These are phyloP conservation scores for Zygotorulaspora florentina DNA, from an alignment of 805 yeast species.

Conservation along the genomic window DNA sequence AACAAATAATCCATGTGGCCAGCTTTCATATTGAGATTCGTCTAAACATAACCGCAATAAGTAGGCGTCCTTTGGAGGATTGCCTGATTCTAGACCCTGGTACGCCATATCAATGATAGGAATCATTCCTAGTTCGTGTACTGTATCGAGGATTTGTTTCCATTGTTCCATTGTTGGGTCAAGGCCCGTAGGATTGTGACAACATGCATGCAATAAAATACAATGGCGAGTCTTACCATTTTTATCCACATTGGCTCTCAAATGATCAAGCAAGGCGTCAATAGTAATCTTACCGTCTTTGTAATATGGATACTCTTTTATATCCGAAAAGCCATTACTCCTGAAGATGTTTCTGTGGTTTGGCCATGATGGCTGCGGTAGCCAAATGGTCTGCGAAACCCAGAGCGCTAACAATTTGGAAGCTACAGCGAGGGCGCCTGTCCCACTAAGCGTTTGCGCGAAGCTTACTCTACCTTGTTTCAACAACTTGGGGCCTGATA, in stretches of 20 bases:
- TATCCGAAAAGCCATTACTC: slow-evolving; percentile 58
- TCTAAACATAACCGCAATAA: slow-evolving; percentile 40
- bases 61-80: slow-evolving; percentile 66
- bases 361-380: slow-evolving; percentile 93
- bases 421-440: slow-evolving; percentile 86
- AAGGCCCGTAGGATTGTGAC: slow-evolving; percentile 95
- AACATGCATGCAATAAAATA: slow-evolving; percentile 84
- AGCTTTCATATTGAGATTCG: slow-evolving; percentile 33
- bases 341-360: slow-evolving; percentile 79
- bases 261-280: slow-evolving; percentile 56
- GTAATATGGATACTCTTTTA: slow-evolving; percentile 69
- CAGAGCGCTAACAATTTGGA: slow-evolving; percentile 66
- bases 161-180: slow-evolving; percentile 81
- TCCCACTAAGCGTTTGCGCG: slow-evolving; percentile 88
- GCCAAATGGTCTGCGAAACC: slow-evolving; percentile 45
- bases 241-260: slow-evolving; percentile 28
- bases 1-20: slow-evolving; percentile 50
- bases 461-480: slow-evolving; percentile 66
- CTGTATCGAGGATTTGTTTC: slow-evolving; percentile 63
- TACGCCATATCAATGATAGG: slow-evolving; percentile 90
- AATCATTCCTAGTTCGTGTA: slow-evolving; percentile 54
- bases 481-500: slow-evolving; percentile 50
- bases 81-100: slow-evolving; percentile 90
- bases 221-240: slow-evolving; percentile 13
- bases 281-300: slow-evolving; percentile 66